Base-by-base conservation (phyloP, 345 rosid genomes). In the Mallotus nudiflorus region DNA sequence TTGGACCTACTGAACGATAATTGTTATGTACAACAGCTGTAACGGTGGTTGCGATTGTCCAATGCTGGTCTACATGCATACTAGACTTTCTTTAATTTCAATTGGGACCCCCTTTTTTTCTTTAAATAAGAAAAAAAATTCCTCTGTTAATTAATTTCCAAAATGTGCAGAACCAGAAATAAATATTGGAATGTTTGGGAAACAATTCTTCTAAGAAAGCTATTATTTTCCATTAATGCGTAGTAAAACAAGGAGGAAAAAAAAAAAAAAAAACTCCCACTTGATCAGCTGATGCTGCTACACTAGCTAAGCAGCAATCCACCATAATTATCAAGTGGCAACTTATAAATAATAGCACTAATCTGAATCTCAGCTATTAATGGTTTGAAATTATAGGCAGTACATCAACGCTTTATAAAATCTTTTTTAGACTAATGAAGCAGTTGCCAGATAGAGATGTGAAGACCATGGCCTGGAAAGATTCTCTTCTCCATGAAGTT, bases 21-120 rank as follows among this genome's bases (percentile, higher is more conserved):
- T 53, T 14, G 45, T 22, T 55, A 6, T 20, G 1, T 7, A 40
- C 39, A 19, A 18, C 66, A 74, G 66, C 72, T 74, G 68, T 44
- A 31, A 33, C 19, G 68, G 73, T 53, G 49, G 69, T 68, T 61
- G 68, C 40, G 27, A 48, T 37, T 25, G 40, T 73, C 59, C 52
- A n/a, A n/a, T 20, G 37, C n/a, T 29, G 54, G 68, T 42, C 55
- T 19, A 22, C 57, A 68, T 60, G 9, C 2, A 16, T 5, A 66
- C 35, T 16, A 22, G 37, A 15, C 44, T 58, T 66, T 49, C 52
- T 25, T 40, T 24, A 19, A 28, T 40, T 31, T 13, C 55, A 20
- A 3, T 15, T 33, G n/a, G 13, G 19, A 3, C n/a, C 15, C 2
- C 69, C 22, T 5, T 14, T 13, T 48, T 12, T 0, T 35, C 22